Evolutionary conservation across 768 basidiomycete genomes (phyloP).

Genomic region (Hygrocybe punicea): DNA sequence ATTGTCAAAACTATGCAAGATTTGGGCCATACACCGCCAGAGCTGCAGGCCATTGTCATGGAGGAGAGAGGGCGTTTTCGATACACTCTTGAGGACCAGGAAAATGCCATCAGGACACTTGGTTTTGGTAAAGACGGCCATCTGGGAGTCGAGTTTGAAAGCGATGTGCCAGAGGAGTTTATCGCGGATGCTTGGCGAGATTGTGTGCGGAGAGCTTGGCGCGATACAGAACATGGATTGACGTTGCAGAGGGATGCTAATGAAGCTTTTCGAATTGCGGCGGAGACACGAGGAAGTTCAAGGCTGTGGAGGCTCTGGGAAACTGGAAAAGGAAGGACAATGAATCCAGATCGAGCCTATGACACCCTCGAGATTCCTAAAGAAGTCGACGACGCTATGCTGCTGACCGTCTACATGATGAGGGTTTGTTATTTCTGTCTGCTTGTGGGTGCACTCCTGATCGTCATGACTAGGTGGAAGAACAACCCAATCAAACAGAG

Average conservation of each 20-base stretch:
- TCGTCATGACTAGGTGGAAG: conserved; percentile 53
- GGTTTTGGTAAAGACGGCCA: conserved; percentile 64
- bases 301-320: conserved; percentile 51
- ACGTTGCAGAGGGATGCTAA: conserved; percentile 53
- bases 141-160: conserved; percentile 65
- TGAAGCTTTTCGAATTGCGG: conserved; percentile 66
- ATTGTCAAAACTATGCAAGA: conserved; percentile 51
- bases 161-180: conserved; percentile 66
- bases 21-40: conserved; percentile 44
- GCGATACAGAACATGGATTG: conserved; percentile 48
- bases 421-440: conserved; percentile 45
- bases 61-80: conserved; percentile 63
- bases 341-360: conserved; percentile 73
- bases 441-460: conserved; percentile 7
- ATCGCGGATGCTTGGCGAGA: conserved; percentile 68
- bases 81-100: conserved; percentile 57
- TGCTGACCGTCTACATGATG: conserved; percentile 68
- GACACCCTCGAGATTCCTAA: conserved; percentile 63
- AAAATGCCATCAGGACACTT: conserved; percentile 46
- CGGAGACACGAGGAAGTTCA: conserved; percentile 56
- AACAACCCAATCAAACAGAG: conserved; percentile 62
- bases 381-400: conserved; percentile 74
- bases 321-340: conserved; percentile 48
- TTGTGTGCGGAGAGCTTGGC: conserved; percentile 52
- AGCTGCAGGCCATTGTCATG: conserved; percentile 54